Conservation (phyloP, 2,329 filamentous ascomycete genomes). For the Bipolaris cookei region DNA sequence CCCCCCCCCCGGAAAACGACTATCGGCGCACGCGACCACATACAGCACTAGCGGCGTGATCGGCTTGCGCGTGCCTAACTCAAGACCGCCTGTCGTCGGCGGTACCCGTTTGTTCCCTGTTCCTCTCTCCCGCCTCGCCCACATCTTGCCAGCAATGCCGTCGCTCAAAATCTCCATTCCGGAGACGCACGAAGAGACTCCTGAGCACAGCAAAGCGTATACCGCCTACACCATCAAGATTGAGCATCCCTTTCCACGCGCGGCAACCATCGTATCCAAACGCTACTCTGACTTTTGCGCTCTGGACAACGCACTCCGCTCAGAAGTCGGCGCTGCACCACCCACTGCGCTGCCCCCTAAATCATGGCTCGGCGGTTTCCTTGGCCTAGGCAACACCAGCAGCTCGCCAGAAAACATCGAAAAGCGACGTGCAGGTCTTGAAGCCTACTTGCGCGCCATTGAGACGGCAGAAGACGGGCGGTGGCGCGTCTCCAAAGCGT, state of each 20-base stretch:
- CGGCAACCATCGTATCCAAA: constrained; percentile 77
- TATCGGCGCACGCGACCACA: constrained; percentile 16
- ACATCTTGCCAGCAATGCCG: constrained; percentile 49
- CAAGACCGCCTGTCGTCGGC: not conserved
- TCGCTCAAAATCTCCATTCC: constrained; percentile 57
- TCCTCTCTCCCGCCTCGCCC: not conserved
- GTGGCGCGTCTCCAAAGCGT: constrained; percentile 76
- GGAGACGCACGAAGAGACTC: constrained; percentile 57
- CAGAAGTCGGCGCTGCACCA: constrained; percentile 67
- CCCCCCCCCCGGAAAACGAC: not conserved
- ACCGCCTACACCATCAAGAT: constrained; percentile 81
- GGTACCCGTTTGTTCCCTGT: not conserved
- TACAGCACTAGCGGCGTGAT: constrained; percentile 8
- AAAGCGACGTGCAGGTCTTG: constrained; percentile 70
- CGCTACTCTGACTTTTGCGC: constrained; percentile 80
- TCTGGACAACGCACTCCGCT: constrained; percentile 68
- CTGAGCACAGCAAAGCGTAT: constrained; percentile 65
- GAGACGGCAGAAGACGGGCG: constrained; percentile 74
- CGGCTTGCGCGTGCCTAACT: constrained; percentile 7
- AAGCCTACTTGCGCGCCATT: constrained; percentile 74
- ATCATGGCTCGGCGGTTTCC: constrained; percentile 71
- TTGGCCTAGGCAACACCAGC: constrained; percentile 62
- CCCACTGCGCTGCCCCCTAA: constrained; percentile 73
- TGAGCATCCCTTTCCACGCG: constrained; percentile 75
- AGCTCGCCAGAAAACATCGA: constrained; percentile 73